Conservation (phyloP, 805 yeast genomes). For the Starmera amethionina region DNA sequence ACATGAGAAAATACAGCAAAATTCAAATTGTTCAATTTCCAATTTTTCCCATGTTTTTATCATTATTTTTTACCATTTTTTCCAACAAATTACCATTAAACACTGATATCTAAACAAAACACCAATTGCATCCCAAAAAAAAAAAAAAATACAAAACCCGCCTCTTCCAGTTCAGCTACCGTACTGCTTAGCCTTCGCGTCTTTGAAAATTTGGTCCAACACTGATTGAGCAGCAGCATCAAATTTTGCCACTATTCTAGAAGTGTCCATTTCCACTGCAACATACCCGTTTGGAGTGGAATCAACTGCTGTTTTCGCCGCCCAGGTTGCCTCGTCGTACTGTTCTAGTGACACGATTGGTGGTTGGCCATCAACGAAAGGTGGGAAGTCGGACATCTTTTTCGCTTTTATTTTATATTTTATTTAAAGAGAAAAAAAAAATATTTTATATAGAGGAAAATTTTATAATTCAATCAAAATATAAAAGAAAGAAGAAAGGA, state of each 20-base stretch:
- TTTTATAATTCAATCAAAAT: background rate
- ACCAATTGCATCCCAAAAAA: too few species aligned
- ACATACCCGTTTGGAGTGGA: conserved; percentile 22
- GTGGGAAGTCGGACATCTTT: conserved; percentile 26
- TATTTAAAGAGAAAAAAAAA: background rate
- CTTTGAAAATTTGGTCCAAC: conserved; percentile 33
- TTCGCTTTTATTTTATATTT: background rate
- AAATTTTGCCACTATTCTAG: conserved; percentile 35
- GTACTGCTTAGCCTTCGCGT: conserved; percentile 26
- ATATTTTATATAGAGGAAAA: background rate
- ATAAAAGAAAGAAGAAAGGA: background rate
- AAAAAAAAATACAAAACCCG: too few species aligned
- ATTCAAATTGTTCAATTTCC: too few species aligned
- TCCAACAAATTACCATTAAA: too few species aligned
- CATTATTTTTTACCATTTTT: too few species aligned
- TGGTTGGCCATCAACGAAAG: conserved; percentile 33
- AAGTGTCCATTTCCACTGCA: conserved; percentile 36
- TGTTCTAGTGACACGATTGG: conserved; percentile 35
- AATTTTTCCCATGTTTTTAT: too few species aligned
- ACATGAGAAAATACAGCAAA: too few species aligned
- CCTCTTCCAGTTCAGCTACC: too few species aligned
- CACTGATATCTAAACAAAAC: too few species aligned
- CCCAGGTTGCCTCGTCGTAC: conserved; percentile 46
- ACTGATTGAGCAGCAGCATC: conserved; percentile 26
- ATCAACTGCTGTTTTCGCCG: conserved; percentile 40